These are phyloP conservation scores for Candida verbasci DNA, from an alignment of 805 yeast species.

Conservation along the genomic window DNA sequence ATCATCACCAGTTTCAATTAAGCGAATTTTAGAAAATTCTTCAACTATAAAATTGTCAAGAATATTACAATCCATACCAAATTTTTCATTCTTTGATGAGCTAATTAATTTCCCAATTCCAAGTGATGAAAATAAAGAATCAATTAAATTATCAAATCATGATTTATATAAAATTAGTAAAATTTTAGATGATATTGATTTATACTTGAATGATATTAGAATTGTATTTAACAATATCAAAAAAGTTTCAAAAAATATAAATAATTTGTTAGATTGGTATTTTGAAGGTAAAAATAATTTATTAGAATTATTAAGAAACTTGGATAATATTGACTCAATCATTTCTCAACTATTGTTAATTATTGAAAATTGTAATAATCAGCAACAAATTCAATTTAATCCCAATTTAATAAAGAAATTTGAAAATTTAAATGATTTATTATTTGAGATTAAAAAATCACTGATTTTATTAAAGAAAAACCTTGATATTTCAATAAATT, in stretches of 20 bases:
- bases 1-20: neutral
- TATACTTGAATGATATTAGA: slow-evolving; percentile 18
- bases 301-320: slow-evolving; percentile 13
- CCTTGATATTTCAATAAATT: slow-evolving; percentile 24
- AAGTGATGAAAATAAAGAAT: neutral
- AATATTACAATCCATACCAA: slow-evolving; percentile 15
- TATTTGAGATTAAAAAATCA: slow-evolving; percentile 21
- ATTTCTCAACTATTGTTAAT: slow-evolving; percentile 17
- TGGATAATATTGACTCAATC: slow-evolving; percentile 21
- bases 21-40: no score
- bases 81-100: slow-evolving; percentile 20
- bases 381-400: slow-evolving; percentile 4
- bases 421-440: slow-evolving; percentile 21
- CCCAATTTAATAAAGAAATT: slow-evolving; percentile 18
- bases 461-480: slow-evolving; percentile 17
- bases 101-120: slow-evolving; percentile 15
- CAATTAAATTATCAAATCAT: slow-evolving; percentile 14
- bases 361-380: slow-evolving; percentile 14
- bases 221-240: slow-evolving; percentile 12
- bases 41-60: slow-evolving; percentile 12
- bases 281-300: slow-evolving; percentile 20
- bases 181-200: slow-evolving; percentile 23
- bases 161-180: slow-evolving; percentile 25
- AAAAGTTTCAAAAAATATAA: neutral
- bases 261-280: slow-evolving; percentile 19